Evolutionary conservation across 2,329 filamentous ascomycete genomes (phyloP), one percentile per base, ranked within the genome.

Genomic region (Kalaharituber pfeilii): DNA sequence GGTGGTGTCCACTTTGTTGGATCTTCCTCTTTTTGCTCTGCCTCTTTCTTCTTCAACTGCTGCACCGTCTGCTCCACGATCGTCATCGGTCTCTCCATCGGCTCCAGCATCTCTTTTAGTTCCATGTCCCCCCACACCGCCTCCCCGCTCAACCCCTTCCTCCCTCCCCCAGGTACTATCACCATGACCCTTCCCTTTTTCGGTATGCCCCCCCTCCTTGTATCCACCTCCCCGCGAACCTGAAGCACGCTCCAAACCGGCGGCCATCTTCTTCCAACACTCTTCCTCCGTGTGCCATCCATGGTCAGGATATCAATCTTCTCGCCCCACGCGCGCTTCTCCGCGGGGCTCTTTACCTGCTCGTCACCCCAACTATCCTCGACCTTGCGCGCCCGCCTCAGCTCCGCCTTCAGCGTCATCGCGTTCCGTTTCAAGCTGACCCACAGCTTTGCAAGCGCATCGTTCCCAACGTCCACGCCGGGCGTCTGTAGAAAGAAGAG

Each of bases 401-500:
- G 2, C 18, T 15, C 42, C 5, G 11, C 42, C 6, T 47, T 4
- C 18, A 47, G 5, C 24, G n/a, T 18, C 42, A 4, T 5, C 24
- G 18, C 15, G 15, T 47, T 15, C 42, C 42, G 42, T n/a, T 36
- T 36, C 42, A 20, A 4, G 13, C 42, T 25, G n/a, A 47, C n/a
- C 24, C n/a, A 47, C 3, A 47, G 42, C 15, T 22, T 47, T 11
- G 18, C 42, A 20, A 47, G 42, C 5, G 18, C 24, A 22, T 47
- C 42, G 20, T 33, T 50, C 25, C 28, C 49, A 50, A 50, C 28
- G 15, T 50, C 49, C 3, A 52, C 27, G 9, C 50, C 50, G 4
- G 50, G 50, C 3, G 50, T 52, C n/a, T 33, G 50, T 9, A 52
- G 15, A 18, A 36, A 52, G n/a, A 52, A 42, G 13, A 52, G 50